These are phyloP conservation scores for Verticillium albo-atrum DNA, from an alignment of 2,329 filamentous ascomycete genomes.

Conservation along the genomic window DNA sequence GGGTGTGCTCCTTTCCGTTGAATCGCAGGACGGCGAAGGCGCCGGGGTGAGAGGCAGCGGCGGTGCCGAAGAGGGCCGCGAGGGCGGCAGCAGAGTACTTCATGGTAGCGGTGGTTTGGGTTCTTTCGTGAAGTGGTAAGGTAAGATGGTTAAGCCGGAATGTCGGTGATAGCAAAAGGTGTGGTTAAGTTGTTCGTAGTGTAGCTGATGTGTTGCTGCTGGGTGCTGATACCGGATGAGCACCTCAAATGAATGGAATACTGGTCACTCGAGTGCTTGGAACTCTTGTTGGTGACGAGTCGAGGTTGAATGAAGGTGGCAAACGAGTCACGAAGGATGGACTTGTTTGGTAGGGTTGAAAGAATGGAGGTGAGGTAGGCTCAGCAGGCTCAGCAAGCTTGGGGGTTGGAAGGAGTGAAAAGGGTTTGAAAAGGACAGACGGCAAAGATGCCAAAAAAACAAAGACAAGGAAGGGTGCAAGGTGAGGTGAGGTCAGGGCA, in stretches of 20 bases:
- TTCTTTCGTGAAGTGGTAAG: background rate
- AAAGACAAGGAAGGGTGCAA: background rate
- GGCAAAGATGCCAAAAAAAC: background rate
- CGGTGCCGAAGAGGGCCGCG: constrained; percentile 33
- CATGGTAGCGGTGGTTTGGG: constrained; percentile 20
- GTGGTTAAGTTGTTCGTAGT: constrained; percentile 4
- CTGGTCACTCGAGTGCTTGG: constrained; percentile 15
- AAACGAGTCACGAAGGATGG: background rate
- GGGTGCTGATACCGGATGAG: constrained; percentile 29
- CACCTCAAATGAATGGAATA: constrained; percentile 21
- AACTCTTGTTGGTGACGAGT: constrained; percentile 9
- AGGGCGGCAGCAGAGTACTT: constrained; percentile 26
- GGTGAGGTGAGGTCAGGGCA: background rate
- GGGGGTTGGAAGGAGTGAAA: constrained; percentile 4
- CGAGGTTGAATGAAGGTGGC: background rate
- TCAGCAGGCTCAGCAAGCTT: constrained; percentile 30
- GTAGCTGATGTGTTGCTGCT: constrained; percentile 2
- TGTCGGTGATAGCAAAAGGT: background rate
- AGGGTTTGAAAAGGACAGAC: constrained; percentile 9
- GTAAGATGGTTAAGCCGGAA: background rate
- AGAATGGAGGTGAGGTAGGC: constrained; percentile 25
- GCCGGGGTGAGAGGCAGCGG: constrained; percentile 29
- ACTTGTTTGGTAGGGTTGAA: constrained; percentile 9
- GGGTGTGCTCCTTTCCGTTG: constrained; percentile 59
- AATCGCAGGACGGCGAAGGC: constrained; percentile 69